Percentiles rank a stretch among this genome's conserved stretches.
Conservation (phyloP, 31 red algal genomes). For the Odonthalia washingtoniensis region DNA sequence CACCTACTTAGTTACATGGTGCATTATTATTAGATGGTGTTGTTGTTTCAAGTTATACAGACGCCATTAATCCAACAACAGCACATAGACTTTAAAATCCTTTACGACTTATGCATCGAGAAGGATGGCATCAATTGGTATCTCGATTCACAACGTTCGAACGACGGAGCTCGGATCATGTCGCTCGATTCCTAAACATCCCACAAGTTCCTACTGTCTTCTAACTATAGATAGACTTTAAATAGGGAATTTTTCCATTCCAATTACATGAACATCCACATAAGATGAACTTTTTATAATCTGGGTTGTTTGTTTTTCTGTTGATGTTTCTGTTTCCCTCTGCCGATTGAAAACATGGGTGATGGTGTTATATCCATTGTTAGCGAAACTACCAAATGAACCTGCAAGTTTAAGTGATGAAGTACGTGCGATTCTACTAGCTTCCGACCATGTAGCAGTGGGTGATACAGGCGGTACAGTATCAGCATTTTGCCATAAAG, state of each 20-base stretch:
- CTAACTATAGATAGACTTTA: constrained; percentile 37
- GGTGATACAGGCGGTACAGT: constrained; percentile 50
- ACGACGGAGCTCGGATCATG: constrained; percentile 36
- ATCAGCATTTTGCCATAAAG: constrained; percentile 45
- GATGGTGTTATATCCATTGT: constrained; percentile 62
- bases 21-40: constrained; percentile 70
- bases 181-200: constrained; percentile 47
- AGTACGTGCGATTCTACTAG: constrained; percentile 63
- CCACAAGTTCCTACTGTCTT: constrained; percentile 37
- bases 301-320: no score
- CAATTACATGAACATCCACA: no score
- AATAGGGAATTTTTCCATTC: no score
- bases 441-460: constrained; percentile 61
- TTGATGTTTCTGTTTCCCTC: no score
- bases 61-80: constrained; percentile 51
- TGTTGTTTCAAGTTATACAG: constrained; percentile 71
- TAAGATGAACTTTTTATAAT: no score
- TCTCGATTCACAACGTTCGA: constrained; percentile 53
- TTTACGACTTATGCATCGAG: constrained; percentile 55
- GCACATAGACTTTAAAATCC: constrained; percentile 64
- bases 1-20: constrained; percentile 63
- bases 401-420: constrained; percentile 49
- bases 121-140: constrained; percentile 32
- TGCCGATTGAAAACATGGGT: no score
- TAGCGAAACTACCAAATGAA: constrained; percentile 50